These are phyloP conservation scores for Lentinula sp. DNA, from an alignment of 768 basidiomycete species.

Conservation along the genomic window DNA sequence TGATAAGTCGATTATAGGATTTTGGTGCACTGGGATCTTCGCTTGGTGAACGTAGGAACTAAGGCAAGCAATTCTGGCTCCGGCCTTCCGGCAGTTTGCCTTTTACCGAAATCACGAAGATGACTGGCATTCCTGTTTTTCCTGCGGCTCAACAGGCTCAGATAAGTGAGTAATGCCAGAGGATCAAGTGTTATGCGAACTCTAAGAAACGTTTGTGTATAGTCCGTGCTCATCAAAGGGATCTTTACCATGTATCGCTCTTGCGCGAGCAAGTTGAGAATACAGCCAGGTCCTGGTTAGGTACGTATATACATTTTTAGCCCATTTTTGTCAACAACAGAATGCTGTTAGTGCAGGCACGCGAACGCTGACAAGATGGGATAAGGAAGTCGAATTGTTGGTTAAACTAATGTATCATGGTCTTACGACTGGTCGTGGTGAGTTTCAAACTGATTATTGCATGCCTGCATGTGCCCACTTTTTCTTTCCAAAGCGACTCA, in stretches of 20 bases:
- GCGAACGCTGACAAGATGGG: constrained; percentile 74
- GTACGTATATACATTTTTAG: constrained; percentile 29
- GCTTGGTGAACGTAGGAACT: no score
- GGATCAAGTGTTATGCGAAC: background rate
- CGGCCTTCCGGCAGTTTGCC: constrained; percentile 3
- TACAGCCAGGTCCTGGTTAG: constrained; percentile 73
- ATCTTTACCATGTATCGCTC: constrained; percentile 69
- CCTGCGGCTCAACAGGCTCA: constrained; percentile 81
- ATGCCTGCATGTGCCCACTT: constrained; percentile 6
- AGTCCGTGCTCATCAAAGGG: constrained; percentile 86
- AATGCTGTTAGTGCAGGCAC: constrained; percentile 44
- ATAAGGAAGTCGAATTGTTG: constrained; percentile 69
- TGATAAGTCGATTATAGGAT: constrained; percentile 14
- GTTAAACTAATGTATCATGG: constrained; percentile 70
- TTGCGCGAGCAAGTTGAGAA: constrained; percentile 72
- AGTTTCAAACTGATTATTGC: constrained; percentile 7
- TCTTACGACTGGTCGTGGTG: constrained; percentile 71
- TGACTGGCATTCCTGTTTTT: constrained; percentile 37
- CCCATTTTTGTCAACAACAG: background rate
- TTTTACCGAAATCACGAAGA: background rate
- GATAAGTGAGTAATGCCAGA: constrained; percentile 55
- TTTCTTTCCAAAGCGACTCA: constrained; percentile 50
- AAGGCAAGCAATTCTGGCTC: background rate
- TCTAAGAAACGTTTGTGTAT: constrained; percentile 11
- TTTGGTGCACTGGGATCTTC: constrained; percentile 16